Percentiles rank a stretch among this genome's conserved stretches.
These are phyloP conservation scores for Colletotrichum nymphaeae DNA, from an alignment of 2,329 filamentous ascomycete genomes.

Conservation along the genomic window DNA sequence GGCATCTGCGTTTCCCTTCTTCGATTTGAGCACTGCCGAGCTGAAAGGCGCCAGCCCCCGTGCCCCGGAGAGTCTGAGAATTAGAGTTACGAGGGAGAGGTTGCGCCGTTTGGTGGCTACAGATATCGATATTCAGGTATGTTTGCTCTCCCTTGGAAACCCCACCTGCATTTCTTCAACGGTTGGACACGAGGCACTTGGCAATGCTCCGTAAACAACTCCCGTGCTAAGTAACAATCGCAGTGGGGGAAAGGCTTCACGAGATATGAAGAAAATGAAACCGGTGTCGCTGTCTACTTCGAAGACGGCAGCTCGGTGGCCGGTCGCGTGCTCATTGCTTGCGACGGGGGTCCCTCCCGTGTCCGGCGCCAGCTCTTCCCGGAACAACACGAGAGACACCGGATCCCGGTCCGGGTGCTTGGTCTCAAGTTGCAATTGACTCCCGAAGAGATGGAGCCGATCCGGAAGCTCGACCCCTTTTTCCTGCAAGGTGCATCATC, in stretches of 20 bases:
- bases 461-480: slow-evolving; percentile 61
- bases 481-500: slow-evolving; percentile 67
- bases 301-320: slow-evolving; percentile 54
- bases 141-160: slow-evolving; percentile 41
- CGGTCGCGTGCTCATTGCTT: slow-evolving; percentile 60
- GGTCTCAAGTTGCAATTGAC: slow-evolving; percentile 57
- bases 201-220: background rate
- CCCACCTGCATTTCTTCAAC: background rate
- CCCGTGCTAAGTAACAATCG: background rate
- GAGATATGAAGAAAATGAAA: slow-evolving; percentile 40
- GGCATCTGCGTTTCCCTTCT: slow-evolving; percentile 63
- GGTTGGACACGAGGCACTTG: background rate
- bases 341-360: slow-evolving; percentile 61
- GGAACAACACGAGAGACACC: slow-evolving; percentile 44
- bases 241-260: slow-evolving; percentile 55
- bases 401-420: slow-evolving; percentile 60
- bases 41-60: slow-evolving; percentile 52
- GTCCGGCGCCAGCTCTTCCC: slow-evolving; percentile 52
- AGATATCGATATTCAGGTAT: slow-evolving; percentile 55
- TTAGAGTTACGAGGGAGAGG: slow-evolving; percentile 59
- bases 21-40: slow-evolving; percentile 64
- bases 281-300: slow-evolving; percentile 56
- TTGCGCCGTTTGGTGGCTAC: slow-evolving; percentile 58
- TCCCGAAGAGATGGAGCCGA: slow-evolving; percentile 51
- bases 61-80: slow-evolving; percentile 55